A percentile compares a stretch with the other conserved stretches of the same genome.
These are phyloP conservation scores for Cercospora sp. DNA, from an alignment of 2,329 filamentous ascomycete genomes.

Conservation along the genomic window DNA sequence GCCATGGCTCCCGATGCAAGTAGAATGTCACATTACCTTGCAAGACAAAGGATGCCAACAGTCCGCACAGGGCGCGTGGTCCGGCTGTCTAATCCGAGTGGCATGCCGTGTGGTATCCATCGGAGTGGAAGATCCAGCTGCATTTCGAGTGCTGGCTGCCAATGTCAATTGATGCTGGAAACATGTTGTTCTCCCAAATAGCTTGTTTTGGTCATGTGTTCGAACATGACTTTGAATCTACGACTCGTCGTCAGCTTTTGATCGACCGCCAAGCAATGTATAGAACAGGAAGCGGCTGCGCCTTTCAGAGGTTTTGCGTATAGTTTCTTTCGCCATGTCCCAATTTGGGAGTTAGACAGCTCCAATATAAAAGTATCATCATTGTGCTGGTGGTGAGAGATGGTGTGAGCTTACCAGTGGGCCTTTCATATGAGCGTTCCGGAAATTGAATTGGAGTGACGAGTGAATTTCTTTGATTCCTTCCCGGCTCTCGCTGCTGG, in stretches of 20 bases:
- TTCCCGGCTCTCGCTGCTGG: not conserved
- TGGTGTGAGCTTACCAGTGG: slow-evolving; percentile 2
- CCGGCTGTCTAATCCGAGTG: not conserved
- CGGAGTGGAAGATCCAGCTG: not conserved
- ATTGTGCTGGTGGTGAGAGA: slow-evolving; percentile 9
- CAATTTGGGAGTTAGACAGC: slow-evolving; percentile 29
- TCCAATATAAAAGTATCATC: slow-evolving; percentile 35
- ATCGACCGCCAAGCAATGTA: not conserved
- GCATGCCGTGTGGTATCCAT: not conserved
- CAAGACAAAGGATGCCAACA: not conserved
- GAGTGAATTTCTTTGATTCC: not conserved
- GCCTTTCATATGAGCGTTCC: not conserved
- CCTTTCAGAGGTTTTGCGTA: slow-evolving; percentile 29
- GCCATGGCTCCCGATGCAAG: not conserved
- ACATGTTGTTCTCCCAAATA: not conserved
- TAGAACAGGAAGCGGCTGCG: not conserved
- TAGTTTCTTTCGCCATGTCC: slow-evolving; percentile 30
- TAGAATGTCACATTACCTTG: not conserved
- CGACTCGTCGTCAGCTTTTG: not conserved
- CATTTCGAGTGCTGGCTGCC: not conserved
- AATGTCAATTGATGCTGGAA: not conserved
- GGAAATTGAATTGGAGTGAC: not conserved
- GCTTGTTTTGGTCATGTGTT: not conserved
- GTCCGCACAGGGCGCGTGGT: not conserved
- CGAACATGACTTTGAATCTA: not conserved